Conservation (phyloP, 169 alveolate genomes). For the Plasmodium adleri region DNA sequence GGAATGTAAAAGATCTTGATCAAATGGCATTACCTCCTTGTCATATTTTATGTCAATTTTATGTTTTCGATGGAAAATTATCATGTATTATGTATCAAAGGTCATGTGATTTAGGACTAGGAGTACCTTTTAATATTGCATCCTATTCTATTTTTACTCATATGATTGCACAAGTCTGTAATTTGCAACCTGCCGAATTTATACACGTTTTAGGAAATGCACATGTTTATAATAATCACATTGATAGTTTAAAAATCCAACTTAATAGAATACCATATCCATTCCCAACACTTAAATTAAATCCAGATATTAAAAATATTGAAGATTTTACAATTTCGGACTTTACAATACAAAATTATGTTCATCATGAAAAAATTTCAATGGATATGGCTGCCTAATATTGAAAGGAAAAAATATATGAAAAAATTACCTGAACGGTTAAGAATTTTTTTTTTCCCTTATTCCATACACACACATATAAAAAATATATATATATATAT, state of each 20-base stretch:
- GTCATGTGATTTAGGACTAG: conserved; percentile 98
- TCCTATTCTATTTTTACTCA: conserved; percentile 96
- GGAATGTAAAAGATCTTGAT: conserved; percentile 96
- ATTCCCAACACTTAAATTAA: conserved; percentile 95
- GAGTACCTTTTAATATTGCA: conserved; percentile 99
- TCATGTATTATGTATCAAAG: conserved; percentile 97
- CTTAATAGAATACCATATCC: conserved; percentile 96
- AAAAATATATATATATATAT: too few relatives aligned
- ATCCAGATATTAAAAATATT: conserved; percentile 88
- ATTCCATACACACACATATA: not conserved
- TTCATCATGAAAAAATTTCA: conserved; percentile 90
- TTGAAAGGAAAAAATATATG: too few relatives aligned
- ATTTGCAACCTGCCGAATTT: conserved; percentile 92
- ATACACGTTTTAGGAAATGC: conserved; percentile 97
- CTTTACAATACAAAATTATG: conserved; percentile 92
- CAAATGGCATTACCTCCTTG: conserved; percentile 99
- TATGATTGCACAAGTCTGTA: conserved; percentile 95
- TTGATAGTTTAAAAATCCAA: conserved; percentile 93
- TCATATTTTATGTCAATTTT: conserved; percentile 96
- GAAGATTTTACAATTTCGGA: conserved; percentile 93
- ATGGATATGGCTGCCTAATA: conserved; percentile 94
- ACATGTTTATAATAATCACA: conserved; percentile 96
- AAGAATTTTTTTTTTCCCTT: not conserved
- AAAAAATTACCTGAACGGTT: too few relatives aligned
- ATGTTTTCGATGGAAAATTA: conserved; percentile 92